phyloP scores from a whole-genome alignment of 2,329 filamentous ascomycete genomes.

The Trichoderma aggressivum region DNA sequence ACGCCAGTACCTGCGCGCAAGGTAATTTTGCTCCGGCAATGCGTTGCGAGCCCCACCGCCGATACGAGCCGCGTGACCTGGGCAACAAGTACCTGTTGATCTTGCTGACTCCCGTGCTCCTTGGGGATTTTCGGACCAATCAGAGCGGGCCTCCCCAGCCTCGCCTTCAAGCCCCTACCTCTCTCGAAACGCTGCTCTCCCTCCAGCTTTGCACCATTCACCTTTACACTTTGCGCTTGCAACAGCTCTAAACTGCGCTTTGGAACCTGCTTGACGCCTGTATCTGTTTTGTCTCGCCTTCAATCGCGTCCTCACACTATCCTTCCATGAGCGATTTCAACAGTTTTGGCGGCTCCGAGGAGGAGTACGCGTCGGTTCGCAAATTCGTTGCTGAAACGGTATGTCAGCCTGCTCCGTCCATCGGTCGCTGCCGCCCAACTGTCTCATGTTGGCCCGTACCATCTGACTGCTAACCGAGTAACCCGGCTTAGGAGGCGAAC shows the following conservation, averaged over 20 bases:
- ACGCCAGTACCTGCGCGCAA: neutral
- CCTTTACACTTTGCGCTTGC: slow-evolving; percentile 9
- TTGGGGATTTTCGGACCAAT: neutral
- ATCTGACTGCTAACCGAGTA: slow-evolving; percentile 23
- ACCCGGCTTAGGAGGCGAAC: slow-evolving; percentile 53
- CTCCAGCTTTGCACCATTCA: neutral
- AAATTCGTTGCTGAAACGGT: slow-evolving; percentile 77
- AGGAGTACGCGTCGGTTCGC: slow-evolving; percentile 78
- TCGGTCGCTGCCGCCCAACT: neutral
- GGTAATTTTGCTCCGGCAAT: neutral
- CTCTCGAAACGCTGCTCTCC: slow-evolving; percentile 7
- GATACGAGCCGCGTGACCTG: slow-evolving; percentile 9
- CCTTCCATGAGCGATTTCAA: slow-evolving; percentile 66
- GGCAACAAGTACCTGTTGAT: slow-evolving; percentile 11
- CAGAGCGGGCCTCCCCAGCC: neutral
- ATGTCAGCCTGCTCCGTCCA: slow-evolving; percentile 26
- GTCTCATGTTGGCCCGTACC: neutral
- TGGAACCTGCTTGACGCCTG: neutral
- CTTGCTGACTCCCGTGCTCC: neutral
- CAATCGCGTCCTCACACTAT: neutral
- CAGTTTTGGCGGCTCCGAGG: slow-evolving; percentile 69
- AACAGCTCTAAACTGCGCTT: neutral
- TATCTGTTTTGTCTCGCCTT: neutral
- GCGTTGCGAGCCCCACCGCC: neutral
- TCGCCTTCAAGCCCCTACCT: slow-evolving; percentile 3